Conservation (phyloP, 2,329 filamentous ascomycete species). For the Aspergillus caelatus region DNA sequence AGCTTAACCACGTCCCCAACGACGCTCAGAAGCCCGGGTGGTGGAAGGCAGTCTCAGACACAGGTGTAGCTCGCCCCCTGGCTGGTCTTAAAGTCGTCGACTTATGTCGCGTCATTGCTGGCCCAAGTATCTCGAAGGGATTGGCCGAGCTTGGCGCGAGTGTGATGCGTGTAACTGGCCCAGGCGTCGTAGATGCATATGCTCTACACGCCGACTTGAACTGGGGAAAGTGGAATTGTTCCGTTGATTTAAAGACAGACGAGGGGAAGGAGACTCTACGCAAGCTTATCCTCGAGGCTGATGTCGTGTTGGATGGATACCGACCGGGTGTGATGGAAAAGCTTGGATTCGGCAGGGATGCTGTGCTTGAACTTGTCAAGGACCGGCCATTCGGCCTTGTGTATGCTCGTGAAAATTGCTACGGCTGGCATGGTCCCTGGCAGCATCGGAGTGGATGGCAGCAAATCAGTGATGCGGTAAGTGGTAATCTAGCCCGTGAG, state of each 20-base stretch:
- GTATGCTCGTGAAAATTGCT: conserved; percentile 75
- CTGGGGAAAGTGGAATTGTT: conserved; percentile 69
- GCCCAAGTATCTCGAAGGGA: conserved; percentile 70
- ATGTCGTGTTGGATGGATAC: conserved; percentile 72
- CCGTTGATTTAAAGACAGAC: conserved; percentile 64
- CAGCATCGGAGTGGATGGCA: conserved; percentile 69
- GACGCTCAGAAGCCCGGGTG: not conserved
- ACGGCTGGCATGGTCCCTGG: conserved; percentile 68
- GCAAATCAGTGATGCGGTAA: conserved; percentile 69
- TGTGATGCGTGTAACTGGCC: conserved; percentile 72
- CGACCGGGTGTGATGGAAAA: conserved; percentile 66
- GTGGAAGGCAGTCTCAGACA: not conserved
- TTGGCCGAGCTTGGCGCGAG: conserved; percentile 76
- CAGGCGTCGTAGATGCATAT: conserved; percentile 68
- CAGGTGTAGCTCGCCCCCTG: conserved; percentile 32
- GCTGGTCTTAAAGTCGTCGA: conserved; percentile 73
- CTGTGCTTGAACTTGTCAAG: conserved; percentile 57
- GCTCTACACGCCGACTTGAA: conserved; percentile 76
- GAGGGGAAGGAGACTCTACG: conserved; percentile 61
- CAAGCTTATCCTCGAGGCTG: conserved; percentile 61
- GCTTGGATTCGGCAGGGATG: conserved; percentile 64
- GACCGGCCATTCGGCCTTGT: conserved; percentile 65
- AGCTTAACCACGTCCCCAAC: conserved; percentile 1
- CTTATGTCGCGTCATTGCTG: conserved; percentile 74
- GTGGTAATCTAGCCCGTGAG: conserved; percentile 19